Evolutionary conservation across 176 grass and related monocot species (phyloP).

Genomic region (Lolium rigidum): DNA sequence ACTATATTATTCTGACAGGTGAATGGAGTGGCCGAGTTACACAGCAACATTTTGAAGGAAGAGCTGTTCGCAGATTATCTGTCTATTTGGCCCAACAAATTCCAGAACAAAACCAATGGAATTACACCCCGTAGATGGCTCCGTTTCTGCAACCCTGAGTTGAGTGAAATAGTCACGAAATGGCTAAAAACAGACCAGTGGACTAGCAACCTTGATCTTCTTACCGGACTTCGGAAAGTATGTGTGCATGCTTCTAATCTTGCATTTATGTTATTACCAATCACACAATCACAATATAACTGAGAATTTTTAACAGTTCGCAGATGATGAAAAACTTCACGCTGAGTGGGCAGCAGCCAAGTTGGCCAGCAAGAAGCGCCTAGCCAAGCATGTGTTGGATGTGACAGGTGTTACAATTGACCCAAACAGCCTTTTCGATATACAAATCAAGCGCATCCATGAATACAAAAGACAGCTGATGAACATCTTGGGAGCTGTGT

Average conservation of each 20-base stretch:
- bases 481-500: slow-evolving; percentile 77
- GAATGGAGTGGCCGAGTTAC: slow-evolving; percentile 82
- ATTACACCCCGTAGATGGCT: slow-evolving; percentile 82
- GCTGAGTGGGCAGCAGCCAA: slow-evolving; percentile 78
- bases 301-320: slow-evolving; percentile 58
- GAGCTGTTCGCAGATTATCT: slow-evolving; percentile 72
- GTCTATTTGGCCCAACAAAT: slow-evolving; percentile 74
- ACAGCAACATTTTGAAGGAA: slow-evolving; percentile 83
- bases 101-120: slow-evolving; percentile 92
- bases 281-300: slow-evolving; percentile 37
- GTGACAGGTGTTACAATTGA: slow-evolving; percentile 64
- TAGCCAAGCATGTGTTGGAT: slow-evolving; percentile 75
- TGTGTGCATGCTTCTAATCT: slow-evolving; percentile 44
- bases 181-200: slow-evolving; percentile 79
- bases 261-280: slow-evolving; percentile 24
- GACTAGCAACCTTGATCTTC: slow-evolving; percentile 74
- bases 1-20: slow-evolving; percentile 63
- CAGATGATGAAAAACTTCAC: slow-evolving; percentile 72
- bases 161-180: slow-evolving; percentile 74
- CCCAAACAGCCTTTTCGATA: slow-evolving; percentile 70
- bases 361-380: slow-evolving; percentile 68
- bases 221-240: slow-evolving; percentile 77
- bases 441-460: slow-evolving; percentile 90
- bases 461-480: slow-evolving; percentile 87
- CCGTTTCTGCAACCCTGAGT: slow-evolving; percentile 74